Percentiles rank a stretch among this genome's conserved stretches.
Conservation (phyloP, 2,329 filamentous ascomycete species). For the Ophiosphaerella herpotricha region DNA sequence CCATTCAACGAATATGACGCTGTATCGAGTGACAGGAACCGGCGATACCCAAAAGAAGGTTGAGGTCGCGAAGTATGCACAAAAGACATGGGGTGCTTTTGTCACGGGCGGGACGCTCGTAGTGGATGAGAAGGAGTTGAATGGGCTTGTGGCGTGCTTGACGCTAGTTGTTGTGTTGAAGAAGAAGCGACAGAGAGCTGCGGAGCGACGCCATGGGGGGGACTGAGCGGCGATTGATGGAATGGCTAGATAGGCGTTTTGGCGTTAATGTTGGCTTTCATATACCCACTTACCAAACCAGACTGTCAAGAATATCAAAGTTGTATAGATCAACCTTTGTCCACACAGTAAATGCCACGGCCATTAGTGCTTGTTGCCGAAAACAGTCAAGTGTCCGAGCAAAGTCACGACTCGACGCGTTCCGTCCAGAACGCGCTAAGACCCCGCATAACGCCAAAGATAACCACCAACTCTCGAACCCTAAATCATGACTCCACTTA, state of each 20-base stretch:
- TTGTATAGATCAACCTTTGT: no score
- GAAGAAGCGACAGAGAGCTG: conserved; percentile 33
- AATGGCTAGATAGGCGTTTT: background rate
- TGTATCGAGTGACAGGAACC: conserved; percentile 22
- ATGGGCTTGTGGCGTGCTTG: conserved; percentile 27
- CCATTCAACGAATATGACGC: conserved; percentile 26
- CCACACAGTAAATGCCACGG: no score
- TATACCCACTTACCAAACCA: no score
- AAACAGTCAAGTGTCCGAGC: background rate
- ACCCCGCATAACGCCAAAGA: conserved; percentile 2
- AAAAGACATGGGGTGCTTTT: conserved; percentile 30
- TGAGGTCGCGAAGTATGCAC: conserved; percentile 28
- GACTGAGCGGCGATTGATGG: background rate
- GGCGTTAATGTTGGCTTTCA: no score
- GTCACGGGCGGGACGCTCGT: conserved; percentile 26
- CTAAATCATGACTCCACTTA: background rate
- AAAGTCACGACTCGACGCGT: conserved; percentile 6
- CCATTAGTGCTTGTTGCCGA: background rate
- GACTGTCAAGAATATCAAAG: background rate
- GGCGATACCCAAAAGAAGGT: conserved; percentile 17
- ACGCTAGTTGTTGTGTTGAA: conserved; percentile 30
- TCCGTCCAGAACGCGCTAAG: background rate
- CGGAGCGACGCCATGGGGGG: background rate
- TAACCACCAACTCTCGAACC: background rate
- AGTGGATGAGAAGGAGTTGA: conserved; percentile 24